Base-by-base conservation (phyloP, 495 filamentous ascomycete genomes). In the Endocarpon pusillum region DNA sequence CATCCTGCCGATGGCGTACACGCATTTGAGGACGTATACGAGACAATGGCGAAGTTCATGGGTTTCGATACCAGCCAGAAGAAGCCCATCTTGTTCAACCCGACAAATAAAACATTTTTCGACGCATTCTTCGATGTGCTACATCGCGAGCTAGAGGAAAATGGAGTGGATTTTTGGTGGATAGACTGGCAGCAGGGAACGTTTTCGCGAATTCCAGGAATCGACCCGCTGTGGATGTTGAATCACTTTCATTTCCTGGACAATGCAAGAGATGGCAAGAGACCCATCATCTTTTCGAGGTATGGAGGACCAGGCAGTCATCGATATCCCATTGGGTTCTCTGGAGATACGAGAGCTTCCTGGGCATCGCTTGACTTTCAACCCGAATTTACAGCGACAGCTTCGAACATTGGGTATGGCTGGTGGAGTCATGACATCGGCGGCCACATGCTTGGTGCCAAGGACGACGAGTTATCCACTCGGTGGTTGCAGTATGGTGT, bases 391-490 rank as follows among this genome's bases (percentile, higher is more conserved):
- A 75, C 70, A 0, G 62, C 66, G 4, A 71, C 68, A 0, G 64
- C 70, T 0, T 71, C 66, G 10, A 75, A 75, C 49, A 73, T 75
- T 37, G 70, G 70, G 3, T 75, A 65, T 37, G 69, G 69, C 6
- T 75, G 69, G 69, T 75, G 70, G 70, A 70, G 65, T 34, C 67
- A 75, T 42, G 70, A 75, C 38, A 73, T 75, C 28, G 70, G 70
- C 15, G 70, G 70, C 16, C 70, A 75, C 41, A 57, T 57, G 34
- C 46, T 42, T 9, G 70, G 70, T 1, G 40, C 44, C 4, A 58
- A 56, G 7, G 66, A 66, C 34, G 66, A 70, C 29, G 63, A 75
- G 37, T 54, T 73, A 8, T 46, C 55, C 1, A 57, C 59, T 14
- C 62, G 70, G 31, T 75, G 69, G 70, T 58, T 69, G 4, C 70